These are phyloP conservation scores for Bathelium albidoporum DNA, from an alignment of 495 filamentous ascomycete genomes.

Conservation along the genomic window DNA sequence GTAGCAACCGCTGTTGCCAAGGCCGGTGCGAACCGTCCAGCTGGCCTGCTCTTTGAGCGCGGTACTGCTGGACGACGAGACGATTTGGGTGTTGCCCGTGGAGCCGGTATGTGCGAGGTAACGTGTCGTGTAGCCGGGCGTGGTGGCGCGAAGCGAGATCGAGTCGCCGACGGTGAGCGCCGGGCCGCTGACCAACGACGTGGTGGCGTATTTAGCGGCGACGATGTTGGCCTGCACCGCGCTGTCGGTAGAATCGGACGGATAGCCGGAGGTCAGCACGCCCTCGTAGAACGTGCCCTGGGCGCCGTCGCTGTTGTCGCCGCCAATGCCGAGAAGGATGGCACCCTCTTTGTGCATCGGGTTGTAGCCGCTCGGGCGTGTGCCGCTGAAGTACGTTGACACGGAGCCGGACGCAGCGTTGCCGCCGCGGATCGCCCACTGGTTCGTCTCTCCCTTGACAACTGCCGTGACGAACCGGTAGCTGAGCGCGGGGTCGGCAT, in stretches of 20 bases:
- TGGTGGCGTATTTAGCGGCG: slow-evolving; percentile 41
- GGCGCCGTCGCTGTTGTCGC: slow-evolving; percentile 44
- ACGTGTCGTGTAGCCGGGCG: slow-evolving; percentile 38
- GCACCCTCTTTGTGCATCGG: slow-evolving; percentile 53
- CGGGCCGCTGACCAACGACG: slow-evolving; percentile 39
- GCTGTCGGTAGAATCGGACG: slow-evolving; percentile 44
- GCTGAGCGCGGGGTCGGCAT: slow-evolving; percentile 37
- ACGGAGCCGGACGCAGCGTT: slow-evolving; percentile 44
- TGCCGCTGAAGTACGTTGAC: slow-evolving; percentile 46
- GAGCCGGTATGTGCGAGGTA: slow-evolving; percentile 42
- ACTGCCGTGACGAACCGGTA: slow-evolving; percentile 43
- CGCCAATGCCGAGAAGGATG: slow-evolving; percentile 50
- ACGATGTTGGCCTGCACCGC: slow-evolving; percentile 49
- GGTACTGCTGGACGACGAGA: slow-evolving; percentile 40
- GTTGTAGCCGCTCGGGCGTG: slow-evolving; percentile 45
- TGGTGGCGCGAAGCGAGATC: slow-evolving; percentile 42
- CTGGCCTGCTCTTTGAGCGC: slow-evolving; percentile 40
- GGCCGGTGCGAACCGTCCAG: slow-evolving; percentile 45
- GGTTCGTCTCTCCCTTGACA: slow-evolving; percentile 42
- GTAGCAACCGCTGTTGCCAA: slow-evolving; percentile 42
- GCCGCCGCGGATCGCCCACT: slow-evolving; percentile 46
- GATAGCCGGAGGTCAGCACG: slow-evolving; percentile 49
- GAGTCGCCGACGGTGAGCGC: slow-evolving; percentile 39
- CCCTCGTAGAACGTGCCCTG: slow-evolving; percentile 55
- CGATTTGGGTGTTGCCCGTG: slow-evolving; percentile 41